Evolutionary conservation across 257 asterid genomes (phyloP).

Genomic region (Solanum tarijense): DNA sequence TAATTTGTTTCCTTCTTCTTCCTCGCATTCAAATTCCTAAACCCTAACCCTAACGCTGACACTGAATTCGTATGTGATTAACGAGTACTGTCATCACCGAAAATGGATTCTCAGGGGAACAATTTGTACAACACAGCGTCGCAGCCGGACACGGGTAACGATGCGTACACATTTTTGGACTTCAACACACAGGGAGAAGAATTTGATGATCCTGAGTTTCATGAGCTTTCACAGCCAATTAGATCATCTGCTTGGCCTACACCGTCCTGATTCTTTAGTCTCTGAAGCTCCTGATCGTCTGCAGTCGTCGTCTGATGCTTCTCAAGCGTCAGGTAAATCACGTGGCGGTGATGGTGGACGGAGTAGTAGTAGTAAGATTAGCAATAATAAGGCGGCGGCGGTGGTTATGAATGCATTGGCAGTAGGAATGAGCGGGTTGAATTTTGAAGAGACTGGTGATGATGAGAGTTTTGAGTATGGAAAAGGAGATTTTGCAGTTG

Average conservation of each 20-base stretch:
- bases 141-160: constrained; percentile 91
- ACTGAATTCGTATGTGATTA: background rate
- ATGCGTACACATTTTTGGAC: constrained; percentile 83
- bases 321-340: constrained; percentile 36
- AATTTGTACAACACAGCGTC: constrained; percentile 90
- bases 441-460: constrained; percentile 90
- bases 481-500: constrained; percentile 72
- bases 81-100: background rate
- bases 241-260: constrained; percentile 77
- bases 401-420: constrained; percentile 76
- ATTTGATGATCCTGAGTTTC: constrained; percentile 83
- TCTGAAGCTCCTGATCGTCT: constrained; percentile 28
- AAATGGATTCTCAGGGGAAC: constrained; percentile 70
- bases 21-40: background rate
- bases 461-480: constrained; percentile 83
- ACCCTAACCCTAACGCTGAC: constrained; percentile 5
- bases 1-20: background rate
- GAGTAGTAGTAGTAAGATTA: background rate
- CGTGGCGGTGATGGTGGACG: constrained; percentile 18
- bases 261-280: constrained; percentile 56
- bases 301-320: constrained; percentile 51
- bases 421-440: constrained; percentile 87
- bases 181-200: constrained; percentile 93
- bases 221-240: constrained; percentile 86
- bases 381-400: constrained; percentile 45